phyloP scores from a whole-genome alignment of 495 filamentous ascomycete species.

The Penicillium diatomitis region DNA sequence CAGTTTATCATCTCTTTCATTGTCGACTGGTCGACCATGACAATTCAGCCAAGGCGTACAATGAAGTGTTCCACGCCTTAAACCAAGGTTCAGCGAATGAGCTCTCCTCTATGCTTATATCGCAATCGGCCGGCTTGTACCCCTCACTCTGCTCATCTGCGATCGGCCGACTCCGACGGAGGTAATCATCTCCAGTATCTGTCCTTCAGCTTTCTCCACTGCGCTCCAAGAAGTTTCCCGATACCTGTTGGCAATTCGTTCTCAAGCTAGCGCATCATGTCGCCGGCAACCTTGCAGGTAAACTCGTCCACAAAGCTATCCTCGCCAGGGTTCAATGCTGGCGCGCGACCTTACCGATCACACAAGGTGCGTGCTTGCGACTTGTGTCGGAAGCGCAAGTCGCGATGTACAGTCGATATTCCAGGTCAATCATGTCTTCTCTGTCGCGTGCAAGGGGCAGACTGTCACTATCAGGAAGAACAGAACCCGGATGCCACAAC shows the following conservation, averaged over 20 bases:
- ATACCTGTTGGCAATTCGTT: slow-evolving; percentile 4
- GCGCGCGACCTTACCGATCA: slow-evolving; percentile 40
- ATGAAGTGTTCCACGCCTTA: slow-evolving; percentile 5
- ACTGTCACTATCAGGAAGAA: slow-evolving; percentile 41
- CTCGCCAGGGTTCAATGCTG: slow-evolving; percentile 37
- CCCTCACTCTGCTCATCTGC: slow-evolving; percentile 17
- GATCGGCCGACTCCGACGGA: slow-evolving; percentile 21
- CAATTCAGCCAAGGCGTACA: neutral
- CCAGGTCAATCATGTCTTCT: slow-evolving; percentile 38
- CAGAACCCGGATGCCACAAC: slow-evolving; percentile 17
- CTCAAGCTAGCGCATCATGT: slow-evolving; percentile 26
- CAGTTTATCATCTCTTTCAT: neutral
- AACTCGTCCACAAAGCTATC: slow-evolving; percentile 28
- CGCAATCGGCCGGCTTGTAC: slow-evolving; percentile 18
- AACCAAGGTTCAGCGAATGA: slow-evolving; percentile 5
- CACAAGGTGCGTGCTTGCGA: slow-evolving; percentile 45
- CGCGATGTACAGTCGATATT: slow-evolving; percentile 42
- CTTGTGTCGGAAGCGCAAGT: slow-evolving; percentile 45
- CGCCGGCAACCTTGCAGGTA: slow-evolving; percentile 24
- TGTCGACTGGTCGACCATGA: too few species aligned
- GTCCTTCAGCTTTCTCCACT: slow-evolving; percentile 10
- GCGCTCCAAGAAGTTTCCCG: neutral
- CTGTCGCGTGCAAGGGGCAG: slow-evolving; percentile 42
- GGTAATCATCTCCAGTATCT: slow-evolving; percentile 10
- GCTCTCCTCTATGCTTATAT: slow-evolving; percentile 5